These are phyloP conservation scores for Echinochloa phyllopogon DNA, from an alignment of 176 grass and related monocot genomes.

Conservation along the genomic window DNA sequence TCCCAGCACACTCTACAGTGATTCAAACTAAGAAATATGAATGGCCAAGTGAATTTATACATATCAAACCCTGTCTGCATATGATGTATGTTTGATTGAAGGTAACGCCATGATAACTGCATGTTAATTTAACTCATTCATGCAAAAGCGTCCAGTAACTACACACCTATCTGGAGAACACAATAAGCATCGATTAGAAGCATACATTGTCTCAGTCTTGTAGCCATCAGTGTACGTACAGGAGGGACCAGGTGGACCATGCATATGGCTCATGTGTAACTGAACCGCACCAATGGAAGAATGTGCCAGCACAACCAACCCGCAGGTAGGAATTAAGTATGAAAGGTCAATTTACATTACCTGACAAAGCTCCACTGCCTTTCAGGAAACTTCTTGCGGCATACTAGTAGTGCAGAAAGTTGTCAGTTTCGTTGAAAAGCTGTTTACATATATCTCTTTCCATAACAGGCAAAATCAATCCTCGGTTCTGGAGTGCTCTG, in stretches of 20 bases:
- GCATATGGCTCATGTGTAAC: conserved; percentile 4
- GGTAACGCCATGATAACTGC: neutral
- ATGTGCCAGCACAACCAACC: conserved; percentile 40
- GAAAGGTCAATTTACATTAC: conserved; percentile 33
- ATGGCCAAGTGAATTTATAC: neutral
- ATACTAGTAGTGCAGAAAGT: neutral
- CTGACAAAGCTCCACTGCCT: conserved; percentile 28
- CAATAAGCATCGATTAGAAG: conserved; percentile 26
- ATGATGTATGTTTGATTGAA: neutral
- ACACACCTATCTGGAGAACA: neutral
- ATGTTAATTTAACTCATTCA: neutral
- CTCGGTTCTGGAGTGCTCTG: neutral
- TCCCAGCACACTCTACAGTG: neutral
- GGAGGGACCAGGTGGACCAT: conserved; percentile 13
- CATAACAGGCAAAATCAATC: neutral
- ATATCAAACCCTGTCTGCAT: neutral
- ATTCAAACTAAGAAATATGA: neutral
- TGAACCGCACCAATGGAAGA: conserved; percentile 18
- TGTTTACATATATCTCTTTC: neutral
- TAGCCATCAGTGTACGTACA: conserved; percentile 7
- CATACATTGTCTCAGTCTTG: conserved; percentile 1
- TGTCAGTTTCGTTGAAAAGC: neutral
- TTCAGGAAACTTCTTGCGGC: conserved; percentile 27
- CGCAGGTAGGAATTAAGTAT: conserved; percentile 30
- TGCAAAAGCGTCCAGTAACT: neutral